Conservation (phyloP, 768 basidiomycete genomes). For the Pleurotus tuber-regium region DNA sequence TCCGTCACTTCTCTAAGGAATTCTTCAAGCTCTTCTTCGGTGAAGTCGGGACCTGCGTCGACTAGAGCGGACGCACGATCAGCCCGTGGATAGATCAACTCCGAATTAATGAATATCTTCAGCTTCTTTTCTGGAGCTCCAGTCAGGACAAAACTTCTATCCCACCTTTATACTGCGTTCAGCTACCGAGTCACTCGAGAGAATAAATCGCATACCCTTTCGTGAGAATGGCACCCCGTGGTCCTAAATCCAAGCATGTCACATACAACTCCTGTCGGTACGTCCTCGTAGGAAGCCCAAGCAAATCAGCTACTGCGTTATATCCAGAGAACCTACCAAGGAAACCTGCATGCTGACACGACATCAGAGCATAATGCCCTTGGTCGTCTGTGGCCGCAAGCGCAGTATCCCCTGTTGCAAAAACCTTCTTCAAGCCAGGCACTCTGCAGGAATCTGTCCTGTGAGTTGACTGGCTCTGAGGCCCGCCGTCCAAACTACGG, state of each 20-base stretch:
- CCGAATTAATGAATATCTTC: conserved; percentile 18
- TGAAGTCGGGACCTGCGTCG: conserved; percentile 16
- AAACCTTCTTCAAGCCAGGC: conserved; percentile 14
- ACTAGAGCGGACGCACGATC: conserved; percentile 13
- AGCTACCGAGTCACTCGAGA: neutral
- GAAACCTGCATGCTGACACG: conserved; percentile 17
- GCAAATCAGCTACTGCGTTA: conserved; percentile 18
- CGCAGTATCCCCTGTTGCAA: conserved; percentile 17
- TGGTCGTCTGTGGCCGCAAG: conserved; percentile 16
- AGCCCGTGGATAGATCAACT: conserved; percentile 17
- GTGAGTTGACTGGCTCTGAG: conserved; percentile 18
- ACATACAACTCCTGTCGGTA: conserved; percentile 18
- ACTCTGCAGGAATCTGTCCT: conserved; percentile 16
- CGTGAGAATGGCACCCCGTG: conserved; percentile 18
- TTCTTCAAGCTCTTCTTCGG: no score
- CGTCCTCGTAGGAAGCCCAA: conserved; percentile 12
- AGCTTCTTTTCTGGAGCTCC: conserved; percentile 15
- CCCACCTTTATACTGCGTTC: conserved; percentile 13
- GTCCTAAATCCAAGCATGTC: conserved; percentile 19
- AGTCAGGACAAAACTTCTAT: conserved; percentile 12
- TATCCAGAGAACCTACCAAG: conserved; percentile 16
- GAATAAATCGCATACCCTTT: neutral
- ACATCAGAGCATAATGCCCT: conserved; percentile 15
- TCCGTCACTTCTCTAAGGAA: no score
- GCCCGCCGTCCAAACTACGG: conserved; percentile 21